phyloP scores from a whole-genome alignment of 2,329 filamentous ascomycete genomes.

The Colletotrichum tanaceti region DNA sequence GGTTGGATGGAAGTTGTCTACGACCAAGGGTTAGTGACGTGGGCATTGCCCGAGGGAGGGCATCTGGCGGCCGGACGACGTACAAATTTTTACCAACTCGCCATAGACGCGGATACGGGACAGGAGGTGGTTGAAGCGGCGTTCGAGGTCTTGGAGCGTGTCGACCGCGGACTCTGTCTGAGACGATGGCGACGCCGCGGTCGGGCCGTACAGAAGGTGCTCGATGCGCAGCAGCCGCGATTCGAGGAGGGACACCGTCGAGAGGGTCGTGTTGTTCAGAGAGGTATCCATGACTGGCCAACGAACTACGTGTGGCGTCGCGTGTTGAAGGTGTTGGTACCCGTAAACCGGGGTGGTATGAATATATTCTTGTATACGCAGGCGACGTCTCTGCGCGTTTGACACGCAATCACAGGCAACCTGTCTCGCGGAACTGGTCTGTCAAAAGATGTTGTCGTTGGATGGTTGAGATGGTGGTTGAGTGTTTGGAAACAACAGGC shows the following conservation, averaged over 20 bases:
- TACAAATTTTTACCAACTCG: conserved; percentile 71
- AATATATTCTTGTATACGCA: no score
- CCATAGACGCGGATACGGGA: conserved; percentile 67
- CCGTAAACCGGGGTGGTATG: background rate
- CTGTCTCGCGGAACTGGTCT: background rate
- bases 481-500: background rate
- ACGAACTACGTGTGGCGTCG: conserved; percentile 1
- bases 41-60: background rate
- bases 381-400: background rate
- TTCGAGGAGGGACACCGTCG: conserved; percentile 68
- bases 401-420: background rate
- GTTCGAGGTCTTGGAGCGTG: conserved; percentile 64
- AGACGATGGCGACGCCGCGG: conserved; percentile 48
- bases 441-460: background rate
- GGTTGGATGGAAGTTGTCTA: conserved; percentile 65
- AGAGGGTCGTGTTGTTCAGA: conserved; percentile 64
- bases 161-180: conserved; percentile 56
- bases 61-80: conserved; percentile 41
- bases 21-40: background rate
- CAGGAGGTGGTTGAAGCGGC: conserved; percentile 62
- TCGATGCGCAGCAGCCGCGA: conserved; percentile 70
- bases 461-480: background rate
- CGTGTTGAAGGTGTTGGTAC: conserved; percentile 1
- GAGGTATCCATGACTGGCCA: conserved; percentile 48
- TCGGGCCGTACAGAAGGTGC: conserved; percentile 66